Base-by-base conservation (phyloP, 2,329 filamentous ascomycete genomes). In the Colletotrichum gloeosporioides region DNA sequence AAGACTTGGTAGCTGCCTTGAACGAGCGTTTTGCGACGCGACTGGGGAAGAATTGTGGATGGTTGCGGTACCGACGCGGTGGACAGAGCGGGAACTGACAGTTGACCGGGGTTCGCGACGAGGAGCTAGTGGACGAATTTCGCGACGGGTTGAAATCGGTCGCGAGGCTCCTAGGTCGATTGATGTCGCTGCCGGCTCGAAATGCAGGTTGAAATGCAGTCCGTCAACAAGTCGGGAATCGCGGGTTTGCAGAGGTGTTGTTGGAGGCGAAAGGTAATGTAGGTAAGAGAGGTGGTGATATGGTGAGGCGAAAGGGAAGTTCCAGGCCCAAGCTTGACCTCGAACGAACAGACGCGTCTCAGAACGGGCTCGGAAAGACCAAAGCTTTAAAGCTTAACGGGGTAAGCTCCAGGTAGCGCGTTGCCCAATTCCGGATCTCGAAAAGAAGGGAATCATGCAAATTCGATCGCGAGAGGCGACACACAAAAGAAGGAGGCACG, bases 261-360 rank as follows among this genome's bases (percentile, higher is more conserved):
- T 53, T 53, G 44, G n/a, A 53, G 44, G 44, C 44, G 44, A 53
- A n/a, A 22, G 18, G 18, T 13, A 22, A 22, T 22, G 22, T 22
- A 70, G 15, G 55, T 32, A 36, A 36, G 32, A 32, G 36, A 32
- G 65, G 71, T 39, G 31, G 31, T 16, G 57, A 27, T 18, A 32
- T 18, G 57, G 57, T 62, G 27, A 59, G 55, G 55, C 55, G 32
- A 70, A 71, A 71, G 68, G 72, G 36, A 63, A 32, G n/a, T 16
- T 64, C 73, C 32, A 22, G 70, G 64, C 64, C 70, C 57, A 69
- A 69, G 70, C 70, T 69, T 29, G 74, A 31, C 27, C 39, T 63
- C n/a, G 62, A 32, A 65, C 12, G 64, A 34, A 44, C 69, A 63
- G 73, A 76, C 74, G 74, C 74, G 74, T 76, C 74, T 76, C 71